Conservation (phyloP, 805 yeast species). For the Candida railenensis region DNA sequence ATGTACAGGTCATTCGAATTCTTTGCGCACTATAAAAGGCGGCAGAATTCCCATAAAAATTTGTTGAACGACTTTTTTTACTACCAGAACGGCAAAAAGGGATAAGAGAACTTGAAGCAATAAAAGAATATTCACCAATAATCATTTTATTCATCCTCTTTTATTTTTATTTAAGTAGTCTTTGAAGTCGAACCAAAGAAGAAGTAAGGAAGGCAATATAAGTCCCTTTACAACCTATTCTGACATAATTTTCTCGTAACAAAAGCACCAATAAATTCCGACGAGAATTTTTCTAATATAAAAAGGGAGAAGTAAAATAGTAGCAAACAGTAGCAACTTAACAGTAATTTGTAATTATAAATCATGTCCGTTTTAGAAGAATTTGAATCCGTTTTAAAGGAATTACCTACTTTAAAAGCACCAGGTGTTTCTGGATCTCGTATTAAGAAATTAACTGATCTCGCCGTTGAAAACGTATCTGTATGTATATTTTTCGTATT, state of each 20-base stretch:
- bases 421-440: conserved; percentile 97
- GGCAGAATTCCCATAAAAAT: neutral
- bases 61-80: neutral
- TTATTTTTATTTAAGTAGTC: too few relatives aligned
- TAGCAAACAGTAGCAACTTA: neutral
- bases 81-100: neutral
- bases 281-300: neutral
- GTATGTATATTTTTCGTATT: conserved; percentile 1
- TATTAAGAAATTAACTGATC: conserved; percentile 78
- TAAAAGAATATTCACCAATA: neutral
- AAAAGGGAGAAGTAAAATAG: neutral
- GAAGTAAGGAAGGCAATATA: neutral
- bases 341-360: neutral
- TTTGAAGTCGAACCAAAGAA: neutral
- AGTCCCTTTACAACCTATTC: too few relatives aligned
- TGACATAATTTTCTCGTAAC: neutral
- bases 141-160: neutral
- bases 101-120: neutral
- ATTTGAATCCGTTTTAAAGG: conserved; percentile 48
- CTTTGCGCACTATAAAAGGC: neutral
- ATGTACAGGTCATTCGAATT: neutral
- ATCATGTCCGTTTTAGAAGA: conserved; percentile 43
- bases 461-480: conserved; percentile 68
- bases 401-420: conserved; percentile 60
- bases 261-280: neutral